phyloP scores from a whole-genome alignment of 2,329 filamentous ascomycete genomes.

The Arthroderma sp. region DNA sequence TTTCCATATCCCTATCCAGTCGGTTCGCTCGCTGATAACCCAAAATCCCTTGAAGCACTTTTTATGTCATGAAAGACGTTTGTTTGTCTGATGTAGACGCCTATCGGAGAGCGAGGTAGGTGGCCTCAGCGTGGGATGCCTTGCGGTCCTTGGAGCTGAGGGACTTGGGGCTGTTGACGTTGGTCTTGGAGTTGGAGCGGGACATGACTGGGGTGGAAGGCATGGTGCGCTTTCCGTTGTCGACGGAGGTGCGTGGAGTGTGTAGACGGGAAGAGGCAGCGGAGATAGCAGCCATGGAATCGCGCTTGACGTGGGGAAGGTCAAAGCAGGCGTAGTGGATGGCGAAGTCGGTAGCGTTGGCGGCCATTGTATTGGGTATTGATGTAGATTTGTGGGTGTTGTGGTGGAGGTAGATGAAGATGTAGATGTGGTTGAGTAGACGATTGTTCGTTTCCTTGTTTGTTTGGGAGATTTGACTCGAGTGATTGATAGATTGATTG shows the following conservation, averaged over 20 bases:
- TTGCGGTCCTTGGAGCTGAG: neutral
- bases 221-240: conserved; percentile 3
- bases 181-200: conserved; percentile 2
- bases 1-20: conserved; percentile 1
- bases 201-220: conserved; percentile 1
- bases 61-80: neutral
- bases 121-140: neutral
- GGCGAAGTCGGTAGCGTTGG: conserved; percentile 5
- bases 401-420: too few relatives aligned
- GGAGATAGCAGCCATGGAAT: neutral
- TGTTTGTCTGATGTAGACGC: neutral
- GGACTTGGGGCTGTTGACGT: neutral
- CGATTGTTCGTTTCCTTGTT: neutral
- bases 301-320: neutral
- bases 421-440: neutral
- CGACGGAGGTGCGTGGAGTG: conserved; percentile 1
- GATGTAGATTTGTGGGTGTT: too few relatives aligned
- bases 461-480: neutral
- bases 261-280: conserved; percentile 5
- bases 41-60: neutral
- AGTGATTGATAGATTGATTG: neutral
- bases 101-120: conserved; percentile 5
- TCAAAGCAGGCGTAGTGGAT: conserved; percentile 5
- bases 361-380: neutral
- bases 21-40: neutral